Conservation (phyloP, 1,284 basidiomycete species). For the Coniferiporia weirii region DNA sequence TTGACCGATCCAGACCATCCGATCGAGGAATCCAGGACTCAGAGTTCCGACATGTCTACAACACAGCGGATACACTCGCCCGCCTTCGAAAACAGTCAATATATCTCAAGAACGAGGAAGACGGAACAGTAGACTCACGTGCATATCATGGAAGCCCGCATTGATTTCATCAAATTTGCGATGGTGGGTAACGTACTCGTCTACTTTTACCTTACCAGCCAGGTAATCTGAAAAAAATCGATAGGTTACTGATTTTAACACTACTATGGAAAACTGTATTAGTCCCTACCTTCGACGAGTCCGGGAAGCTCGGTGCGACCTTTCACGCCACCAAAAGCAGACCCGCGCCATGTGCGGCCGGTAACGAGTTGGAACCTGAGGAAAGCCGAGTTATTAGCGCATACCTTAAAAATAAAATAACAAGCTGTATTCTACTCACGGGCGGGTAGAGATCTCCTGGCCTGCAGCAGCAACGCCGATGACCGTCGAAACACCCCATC, state of each 20-base stretch:
- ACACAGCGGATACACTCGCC: conserved; percentile 93
- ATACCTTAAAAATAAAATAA: background rate
- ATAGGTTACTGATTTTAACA: background rate
- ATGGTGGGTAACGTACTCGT: conserved; percentile 87
- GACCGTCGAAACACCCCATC: conserved; percentile 95
- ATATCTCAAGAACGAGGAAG: background rate
- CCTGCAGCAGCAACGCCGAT: conserved; percentile 97
- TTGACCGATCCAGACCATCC: background rate
- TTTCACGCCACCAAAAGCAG: conserved; percentile 97
- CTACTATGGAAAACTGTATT: background rate
- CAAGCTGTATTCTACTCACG: conserved; percentile 47
- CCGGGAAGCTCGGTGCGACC: conserved; percentile 92
- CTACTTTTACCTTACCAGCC: conserved; percentile 70
- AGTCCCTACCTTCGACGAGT: conserved; percentile 68
- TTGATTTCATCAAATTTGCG: conserved; percentile 78
- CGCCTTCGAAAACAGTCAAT: conserved; percentile 36
- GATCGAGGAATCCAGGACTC: background rate
- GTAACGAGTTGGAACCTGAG: conserved; percentile 80
- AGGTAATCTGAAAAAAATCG: conserved; percentile 56
- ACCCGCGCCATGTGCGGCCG: conserved; percentile 93
- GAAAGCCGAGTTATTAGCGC: background rate
- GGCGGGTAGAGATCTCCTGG: conserved; percentile 94
- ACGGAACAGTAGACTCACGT: conserved; percentile 53
- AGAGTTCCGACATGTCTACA: conserved; percentile 57
- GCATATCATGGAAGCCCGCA: conserved; percentile 92